Base-by-base conservation (phyloP, 2,329 filamentous ascomycete species). In the Pseudogymnoascus sp. region DNA sequence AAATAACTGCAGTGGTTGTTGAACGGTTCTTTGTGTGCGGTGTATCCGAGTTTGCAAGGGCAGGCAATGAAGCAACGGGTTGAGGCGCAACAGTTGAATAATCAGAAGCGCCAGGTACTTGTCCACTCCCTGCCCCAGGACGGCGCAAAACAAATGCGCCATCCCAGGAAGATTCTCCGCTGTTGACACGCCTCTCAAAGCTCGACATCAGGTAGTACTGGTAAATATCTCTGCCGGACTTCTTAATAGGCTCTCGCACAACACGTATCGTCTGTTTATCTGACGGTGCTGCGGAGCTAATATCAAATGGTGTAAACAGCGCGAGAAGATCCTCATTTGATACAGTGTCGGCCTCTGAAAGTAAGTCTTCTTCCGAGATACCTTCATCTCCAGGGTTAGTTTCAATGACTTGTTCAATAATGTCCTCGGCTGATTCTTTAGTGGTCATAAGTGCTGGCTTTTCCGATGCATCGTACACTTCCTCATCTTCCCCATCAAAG, bases 111-210 rank as follows among this genome's bases (percentile, higher is more conserved):
- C n/a, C 31, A 6, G 35, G n/a, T 42, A 48, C 18, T 21, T 25
- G 40, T 10, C 27, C 37, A 33, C 21, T 33, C 12, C 59, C 52
- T 60, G 35, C 27, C 59, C 59, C 60, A 63, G 55, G 33, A 60
- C 52, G 27, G 36, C 27, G 31, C 60, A 37, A 59, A 37, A 59
- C 58, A 40, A 12, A 15, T 13, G 37, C 12, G 21, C 35, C 58
- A 39, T 59, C 58, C 58, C 58, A 59, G 21, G 37, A 37, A 31
- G 58, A 59, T 40, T 59, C 58, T 15, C 37, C 37, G 7, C 15
- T 31, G 9, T 12, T n/a, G 18, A 59, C 33, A 27, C 58, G 58
- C n/a, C 33, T 59, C 25, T 59, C 37, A 31, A 59, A 59, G 58
- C 27, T 40, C 8, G 58, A 27, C 18, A 39, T 40, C 18, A 40